Evolutionary conservation across 2,329 filamentous ascomycete species (phyloP), one percentile per base, ranked within the genome.

Genomic region (Colletotrichum tropicale): DNA sequence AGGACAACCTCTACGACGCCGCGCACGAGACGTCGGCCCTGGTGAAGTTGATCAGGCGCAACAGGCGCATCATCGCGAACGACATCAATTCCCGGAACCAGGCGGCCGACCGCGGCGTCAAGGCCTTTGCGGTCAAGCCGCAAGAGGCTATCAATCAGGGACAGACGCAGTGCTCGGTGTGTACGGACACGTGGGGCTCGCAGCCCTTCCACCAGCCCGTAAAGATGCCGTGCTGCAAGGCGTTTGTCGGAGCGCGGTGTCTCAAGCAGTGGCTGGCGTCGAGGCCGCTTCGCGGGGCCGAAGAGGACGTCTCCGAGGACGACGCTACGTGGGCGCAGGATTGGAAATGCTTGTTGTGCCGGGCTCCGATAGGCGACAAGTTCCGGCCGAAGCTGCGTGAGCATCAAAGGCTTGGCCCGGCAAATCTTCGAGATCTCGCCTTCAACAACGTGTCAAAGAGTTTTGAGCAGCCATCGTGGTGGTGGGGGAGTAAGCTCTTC

Each of bases 151-250:
- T 70, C 26, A 18, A 60, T 18, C 30, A 34, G 34, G 38, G 48
- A 8, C 61, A 34, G 12, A n/a, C 6, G 30, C 15, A 32, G 2
- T 74, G 74, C 36, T 13, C 58, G 18, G 8, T 69, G 10, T 76
- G 74, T 28, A 34, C 55, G 26, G 38, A 68, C 4, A 8, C 21
- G 8, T 76, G 74, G 74, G n/a, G 24, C 32, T 21, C n/a, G 8
- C 30, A 24, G 43, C 70, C 74, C 8, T n/a, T 16, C 43, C 74
- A 76, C 58, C 64, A 76, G 28, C 74, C 74, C 38, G 58, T 76
- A 1, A 15, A 16, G 70, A 30, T 76, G 26, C 70, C 56, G 13
- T 76, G 74, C 70, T 76, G 74, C 56, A 21, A 34, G 21, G 26
- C 38, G 13, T 60, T 30, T n/a, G 30, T 74, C 10, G 74, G 74